Conservation (phyloP, 306 rosid genomes). For the Dryas alaskensis region DNA sequence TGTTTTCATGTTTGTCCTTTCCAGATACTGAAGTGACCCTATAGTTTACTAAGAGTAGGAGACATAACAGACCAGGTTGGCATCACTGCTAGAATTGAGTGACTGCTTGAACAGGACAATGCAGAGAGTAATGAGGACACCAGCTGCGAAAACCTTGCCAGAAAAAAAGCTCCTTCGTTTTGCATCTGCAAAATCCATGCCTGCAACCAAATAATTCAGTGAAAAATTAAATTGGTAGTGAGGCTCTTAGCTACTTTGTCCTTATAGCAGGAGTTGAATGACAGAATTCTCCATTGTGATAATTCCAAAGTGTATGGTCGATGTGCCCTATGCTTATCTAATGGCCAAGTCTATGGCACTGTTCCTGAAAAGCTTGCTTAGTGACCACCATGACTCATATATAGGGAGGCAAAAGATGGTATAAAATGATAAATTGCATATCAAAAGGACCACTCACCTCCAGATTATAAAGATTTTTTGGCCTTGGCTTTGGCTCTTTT, state of each 20-base stretch:
- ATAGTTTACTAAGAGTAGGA: no score
- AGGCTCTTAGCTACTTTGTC: not conserved
- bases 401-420: not conserved
- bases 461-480: not conserved
- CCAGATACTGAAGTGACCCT: no score
- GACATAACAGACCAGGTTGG: constrained; percentile 49
- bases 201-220: constrained; percentile 22
- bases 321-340: constrained; percentile 2
- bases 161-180: constrained; percentile 53
- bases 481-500: not conserved
- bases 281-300: not conserved
- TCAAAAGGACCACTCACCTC: not conserved
- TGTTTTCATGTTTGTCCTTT: no score
- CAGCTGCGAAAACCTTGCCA: constrained; percentile 59
- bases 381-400: not conserved
- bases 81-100: constrained; percentile 43
- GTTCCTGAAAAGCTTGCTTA: not conserved
- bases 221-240: not conserved
- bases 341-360: no score
- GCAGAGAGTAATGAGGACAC: constrained; percentile 54
- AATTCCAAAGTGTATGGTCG: not conserved
- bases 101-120: constrained; percentile 65
- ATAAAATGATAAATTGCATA: not conserved
- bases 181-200: constrained; percentile 70
- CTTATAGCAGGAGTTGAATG: not conserved